Conservation (phyloP, 495 filamentous ascomycete genomes). For the Umbilicaria muhlenbergii region DNA sequence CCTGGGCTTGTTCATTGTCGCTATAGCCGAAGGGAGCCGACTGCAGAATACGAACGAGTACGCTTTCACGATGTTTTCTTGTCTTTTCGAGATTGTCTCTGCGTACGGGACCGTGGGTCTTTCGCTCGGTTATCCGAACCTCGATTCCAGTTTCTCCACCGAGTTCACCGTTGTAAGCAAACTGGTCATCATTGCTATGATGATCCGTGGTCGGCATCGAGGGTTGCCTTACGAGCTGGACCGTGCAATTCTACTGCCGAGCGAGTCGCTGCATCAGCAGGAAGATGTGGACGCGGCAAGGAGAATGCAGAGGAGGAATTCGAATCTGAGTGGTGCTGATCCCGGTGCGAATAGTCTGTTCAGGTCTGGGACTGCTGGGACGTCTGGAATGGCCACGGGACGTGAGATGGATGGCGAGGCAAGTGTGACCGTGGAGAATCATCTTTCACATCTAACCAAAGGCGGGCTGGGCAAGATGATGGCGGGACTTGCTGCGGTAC, state of each 20-base stretch:
- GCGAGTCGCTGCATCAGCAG: slow-evolving; percentile 54
- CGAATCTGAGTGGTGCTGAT: slow-evolving; percentile 30
- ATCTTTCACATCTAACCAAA: slow-evolving; percentile 3
- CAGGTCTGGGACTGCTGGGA: slow-evolving; percentile 2
- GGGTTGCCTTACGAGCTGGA: slow-evolving; percentile 86
- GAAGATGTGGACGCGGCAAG: slow-evolving; percentile 46
- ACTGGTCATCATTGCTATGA: slow-evolving; percentile 84
- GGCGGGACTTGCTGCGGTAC: slow-evolving; percentile 11
- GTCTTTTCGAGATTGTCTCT: slow-evolving; percentile 81
- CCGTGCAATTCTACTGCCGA: slow-evolving; percentile 72
- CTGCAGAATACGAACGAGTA: slow-evolving; percentile 39
- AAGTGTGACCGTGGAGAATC: not conserved
- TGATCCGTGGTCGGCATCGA: slow-evolving; percentile 81
- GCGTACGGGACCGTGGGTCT: slow-evolving; percentile 94
- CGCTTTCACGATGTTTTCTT: slow-evolving; percentile 60
- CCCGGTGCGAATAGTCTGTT: slow-evolving; percentile 2
- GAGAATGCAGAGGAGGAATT: slow-evolving; percentile 36
- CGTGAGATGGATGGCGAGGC: not conserved
- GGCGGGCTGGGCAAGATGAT: slow-evolving; percentile 9
- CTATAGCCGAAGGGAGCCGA: slow-evolving; percentile 59
- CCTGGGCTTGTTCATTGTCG: slow-evolving; percentile 72
- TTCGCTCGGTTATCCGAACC: slow-evolving; percentile 59
- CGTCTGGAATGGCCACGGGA: slow-evolving; percentile 3
- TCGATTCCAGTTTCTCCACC: slow-evolving; percentile 63
- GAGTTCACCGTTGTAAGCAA: slow-evolving; percentile 74